These are phyloP conservation scores for Calonectria montana DNA, from an alignment of 2,329 filamentous ascomycete species.

Conservation along the genomic window DNA sequence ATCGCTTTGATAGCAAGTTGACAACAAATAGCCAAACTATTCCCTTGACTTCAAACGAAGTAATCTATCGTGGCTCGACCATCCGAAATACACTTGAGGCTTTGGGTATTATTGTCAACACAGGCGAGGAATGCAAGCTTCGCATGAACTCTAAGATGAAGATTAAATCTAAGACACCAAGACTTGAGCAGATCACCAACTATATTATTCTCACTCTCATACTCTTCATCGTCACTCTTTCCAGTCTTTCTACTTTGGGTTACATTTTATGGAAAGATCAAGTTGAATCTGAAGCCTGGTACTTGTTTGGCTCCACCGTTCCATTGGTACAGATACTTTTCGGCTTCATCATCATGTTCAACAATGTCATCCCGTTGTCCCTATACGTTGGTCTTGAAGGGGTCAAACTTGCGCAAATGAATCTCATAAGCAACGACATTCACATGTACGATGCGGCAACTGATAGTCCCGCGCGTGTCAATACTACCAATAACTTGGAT, in stretches of 20 bases:
- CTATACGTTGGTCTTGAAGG: conserved; percentile 92
- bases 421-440: conserved; percentile 82
- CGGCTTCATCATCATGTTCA: conserved; percentile 95
- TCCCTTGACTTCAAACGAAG: conserved; percentile 83
- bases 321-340: conserved; percentile 84
- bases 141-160: conserved; percentile 94
- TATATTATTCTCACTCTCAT: conserved; percentile 85
- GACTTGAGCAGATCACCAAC: conserved; percentile 81
- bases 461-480: conserved; percentile 87
- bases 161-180: conserved; percentile 84
- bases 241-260: conserved; percentile 83
- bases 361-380: conserved; percentile 93
- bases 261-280: conserved; percentile 80
- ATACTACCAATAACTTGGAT: conserved; percentile 94
- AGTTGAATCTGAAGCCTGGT: conserved; percentile 80
- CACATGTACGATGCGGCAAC: conserved; percentile 91
- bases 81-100: conserved; percentile 82
- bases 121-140: conserved; percentile 90
- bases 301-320: conserved; percentile 77
- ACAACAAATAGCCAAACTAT: conserved; percentile 66
- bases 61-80: conserved; percentile 88
- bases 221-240: conserved; percentile 81
- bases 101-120: conserved; percentile 86
- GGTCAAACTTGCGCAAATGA: conserved; percentile 82
- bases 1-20: conserved; percentile 79